Evolutionary conservation across 2,329 filamentous ascomycete genomes (phyloP).

Genomic region (Tolypocladium sp.): DNA sequence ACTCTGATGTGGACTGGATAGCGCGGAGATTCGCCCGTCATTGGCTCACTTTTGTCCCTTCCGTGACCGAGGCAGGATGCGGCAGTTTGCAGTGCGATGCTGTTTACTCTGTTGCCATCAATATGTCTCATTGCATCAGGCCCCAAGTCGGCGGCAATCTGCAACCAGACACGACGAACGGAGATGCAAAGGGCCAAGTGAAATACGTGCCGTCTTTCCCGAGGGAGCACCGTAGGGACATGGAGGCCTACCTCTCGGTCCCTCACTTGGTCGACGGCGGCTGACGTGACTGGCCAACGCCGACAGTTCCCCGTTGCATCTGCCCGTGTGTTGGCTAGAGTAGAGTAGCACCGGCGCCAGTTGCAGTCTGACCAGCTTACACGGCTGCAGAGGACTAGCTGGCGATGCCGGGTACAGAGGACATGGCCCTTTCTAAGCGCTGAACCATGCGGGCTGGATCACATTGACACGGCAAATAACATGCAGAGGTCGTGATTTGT

Average conservation of each 20-base stretch:
- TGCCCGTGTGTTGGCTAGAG: not conserved
- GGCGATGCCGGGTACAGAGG: not conserved
- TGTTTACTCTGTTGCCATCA: not conserved
- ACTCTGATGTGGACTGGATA: no score
- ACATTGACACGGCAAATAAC: not conserved
- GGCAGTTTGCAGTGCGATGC: no score
- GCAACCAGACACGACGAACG: not conserved
- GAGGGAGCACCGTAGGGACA: not conserved
- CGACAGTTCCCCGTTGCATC: not conserved
- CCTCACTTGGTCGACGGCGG: not conserved
- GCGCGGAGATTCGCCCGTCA: no score
- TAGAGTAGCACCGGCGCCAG: not conserved
- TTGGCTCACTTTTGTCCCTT: no score
- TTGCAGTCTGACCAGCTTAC: not conserved
- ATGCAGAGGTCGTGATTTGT: not conserved
- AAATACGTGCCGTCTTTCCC: not conserved
- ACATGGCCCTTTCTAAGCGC: not conserved
- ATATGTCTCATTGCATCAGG: not conserved
- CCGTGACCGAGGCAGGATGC: no score
- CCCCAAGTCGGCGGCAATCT: not conserved
- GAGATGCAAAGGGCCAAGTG: no score
- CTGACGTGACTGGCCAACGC: not conserved
- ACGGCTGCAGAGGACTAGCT: not conserved
- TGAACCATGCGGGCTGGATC: not conserved
- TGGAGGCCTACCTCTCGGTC: not conserved